Evolutionary conservation across 768 basidiomycete genomes (phyloP).

Genomic region (Cystofilobasidium macerans): DNA sequence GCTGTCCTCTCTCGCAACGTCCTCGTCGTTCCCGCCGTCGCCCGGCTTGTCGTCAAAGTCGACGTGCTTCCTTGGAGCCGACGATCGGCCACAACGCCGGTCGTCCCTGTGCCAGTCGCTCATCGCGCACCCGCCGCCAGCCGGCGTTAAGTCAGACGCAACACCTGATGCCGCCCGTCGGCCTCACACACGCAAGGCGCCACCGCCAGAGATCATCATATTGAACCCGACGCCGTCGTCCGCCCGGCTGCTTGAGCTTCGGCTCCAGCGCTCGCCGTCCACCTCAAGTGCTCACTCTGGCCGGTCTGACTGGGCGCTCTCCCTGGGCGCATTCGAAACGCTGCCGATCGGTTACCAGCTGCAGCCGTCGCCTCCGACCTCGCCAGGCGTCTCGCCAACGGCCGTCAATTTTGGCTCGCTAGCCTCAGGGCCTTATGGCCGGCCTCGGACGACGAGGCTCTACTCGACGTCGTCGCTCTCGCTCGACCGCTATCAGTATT

Average conservation of each 20-base stretch:
- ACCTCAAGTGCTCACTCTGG: neutral
- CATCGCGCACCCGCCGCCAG: neutral
- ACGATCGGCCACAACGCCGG: neutral
- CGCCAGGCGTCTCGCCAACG: constrained; percentile 19
- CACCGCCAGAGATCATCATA: neutral
- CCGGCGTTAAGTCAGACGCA: too few relatives aligned
- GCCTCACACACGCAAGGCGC: constrained; percentile 4
- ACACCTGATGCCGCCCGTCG: too few relatives aligned
- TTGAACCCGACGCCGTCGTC: neutral
- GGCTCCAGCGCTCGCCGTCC: neutral
- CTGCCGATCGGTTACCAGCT: constrained; percentile 13
- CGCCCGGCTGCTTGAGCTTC: neutral
- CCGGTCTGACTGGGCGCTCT: constrained; percentile 18
- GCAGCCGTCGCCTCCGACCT: constrained; percentile 21
- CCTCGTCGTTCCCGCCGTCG: constrained; percentile 1
- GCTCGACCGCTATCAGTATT: neutral
- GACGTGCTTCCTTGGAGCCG: constrained; percentile 1
- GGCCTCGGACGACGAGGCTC: neutral
- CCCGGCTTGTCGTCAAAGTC: neutral
- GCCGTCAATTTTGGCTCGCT: constrained; percentile 10
- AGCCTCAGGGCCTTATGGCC: neutral
- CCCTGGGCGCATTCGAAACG: constrained; percentile 22
- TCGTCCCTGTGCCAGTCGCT: neutral
- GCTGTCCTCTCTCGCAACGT: neutral
- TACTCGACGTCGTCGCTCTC: neutral